These are phyloP conservation scores for Purpureocillium lavendulum DNA, from an alignment of 2,329 filamentous ascomycete genomes.

Conservation along the genomic window DNA sequence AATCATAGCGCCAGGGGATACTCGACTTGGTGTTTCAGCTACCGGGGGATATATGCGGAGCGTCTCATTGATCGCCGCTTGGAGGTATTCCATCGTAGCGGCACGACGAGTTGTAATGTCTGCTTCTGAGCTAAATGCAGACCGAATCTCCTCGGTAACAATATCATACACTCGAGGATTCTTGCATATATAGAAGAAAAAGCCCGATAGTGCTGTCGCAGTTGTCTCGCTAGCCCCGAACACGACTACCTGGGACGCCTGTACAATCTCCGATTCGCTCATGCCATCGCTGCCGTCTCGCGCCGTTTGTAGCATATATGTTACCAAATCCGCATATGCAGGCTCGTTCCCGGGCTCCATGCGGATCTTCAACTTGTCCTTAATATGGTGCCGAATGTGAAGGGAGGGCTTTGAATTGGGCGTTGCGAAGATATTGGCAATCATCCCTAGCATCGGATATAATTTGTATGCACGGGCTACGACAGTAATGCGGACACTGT, in stretches of 20 bases:
- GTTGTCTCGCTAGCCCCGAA: conserved; percentile 25
- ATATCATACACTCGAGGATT: conserved; percentile 20
- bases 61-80: conserved; percentile 31
- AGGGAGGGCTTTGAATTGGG: no score
- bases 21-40: conserved; percentile 17
- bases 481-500: not conserved
- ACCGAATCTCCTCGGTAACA: conserved; percentile 25
- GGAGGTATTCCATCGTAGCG: conserved; percentile 23
- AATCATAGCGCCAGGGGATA: conserved; percentile 22
- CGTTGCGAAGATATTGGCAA: no score
- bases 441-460: no score
- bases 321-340: no score
- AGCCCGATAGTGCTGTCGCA: conserved; percentile 19
- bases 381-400: no score
- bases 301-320: conserved; percentile 24
- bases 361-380: no score
- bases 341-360: no score
- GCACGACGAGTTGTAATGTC: conserved; percentile 28
- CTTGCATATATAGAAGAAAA: conserved; percentile 19
- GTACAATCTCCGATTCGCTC: conserved; percentile 27
- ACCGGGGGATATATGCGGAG: conserved; percentile 30
- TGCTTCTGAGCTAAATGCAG: conserved; percentile 20
- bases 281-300: conserved; percentile 21
- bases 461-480: conserved; percentile 7
- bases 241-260: conserved; percentile 14